A percentile compares a stretch with the other conserved stretches of the same genome.
phyloP scores from a whole-genome alignment of 2,329 filamentous ascomycete species.

The Aspergillus novoparasiticus region DNA sequence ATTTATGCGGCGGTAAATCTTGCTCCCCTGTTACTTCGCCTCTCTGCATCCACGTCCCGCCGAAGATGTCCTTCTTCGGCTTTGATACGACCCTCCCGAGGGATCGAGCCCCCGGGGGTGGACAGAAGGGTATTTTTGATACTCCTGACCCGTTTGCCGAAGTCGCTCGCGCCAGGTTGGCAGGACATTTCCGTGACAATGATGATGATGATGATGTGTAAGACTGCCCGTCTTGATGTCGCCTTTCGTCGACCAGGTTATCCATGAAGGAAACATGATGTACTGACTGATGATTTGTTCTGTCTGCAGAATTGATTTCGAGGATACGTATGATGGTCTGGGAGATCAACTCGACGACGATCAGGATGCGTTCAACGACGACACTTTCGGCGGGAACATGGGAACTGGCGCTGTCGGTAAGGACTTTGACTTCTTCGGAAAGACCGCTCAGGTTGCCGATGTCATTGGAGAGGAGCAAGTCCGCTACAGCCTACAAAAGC shows the following conservation, averaged over 20 bases:
- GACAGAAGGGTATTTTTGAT: conserved; percentile 74
- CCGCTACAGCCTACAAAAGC: conserved; percentile 75
- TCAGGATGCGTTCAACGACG: conserved; percentile 93
- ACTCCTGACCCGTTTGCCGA: conserved; percentile 88
- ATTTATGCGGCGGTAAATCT: conserved; percentile 26
- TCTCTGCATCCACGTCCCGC: conserved; percentile 18
- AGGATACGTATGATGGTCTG: conserved; percentile 95
- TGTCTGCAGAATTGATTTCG: conserved; percentile 72
- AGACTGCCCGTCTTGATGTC: conserved; percentile 40
- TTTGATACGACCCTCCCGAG: conserved; percentile 72
- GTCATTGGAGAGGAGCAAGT: conserved; percentile 90
- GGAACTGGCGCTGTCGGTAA: conserved; percentile 66
- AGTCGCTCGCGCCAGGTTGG: conserved; percentile 62
- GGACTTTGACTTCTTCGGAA: conserved; percentile 96
- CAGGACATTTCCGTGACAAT: conserved; percentile 48
- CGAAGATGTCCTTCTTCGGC: conserved; percentile 85
- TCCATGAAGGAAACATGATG: background rate
- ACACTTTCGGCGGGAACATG: conserved; percentile 74
- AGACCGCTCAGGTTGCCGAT: conserved; percentile 82
- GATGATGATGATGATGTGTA: conserved; percentile 67
- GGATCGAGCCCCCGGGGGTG: conserved; percentile 67
- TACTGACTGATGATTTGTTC: background rate
- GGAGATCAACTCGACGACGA: conserved; percentile 89
- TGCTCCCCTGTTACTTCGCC: conserved; percentile 1
- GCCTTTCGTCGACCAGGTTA: background rate